Base-by-base conservation (phyloP, 2,329 filamentous ascomycete genomes). In the Domatiomyces globalis region DNA sequence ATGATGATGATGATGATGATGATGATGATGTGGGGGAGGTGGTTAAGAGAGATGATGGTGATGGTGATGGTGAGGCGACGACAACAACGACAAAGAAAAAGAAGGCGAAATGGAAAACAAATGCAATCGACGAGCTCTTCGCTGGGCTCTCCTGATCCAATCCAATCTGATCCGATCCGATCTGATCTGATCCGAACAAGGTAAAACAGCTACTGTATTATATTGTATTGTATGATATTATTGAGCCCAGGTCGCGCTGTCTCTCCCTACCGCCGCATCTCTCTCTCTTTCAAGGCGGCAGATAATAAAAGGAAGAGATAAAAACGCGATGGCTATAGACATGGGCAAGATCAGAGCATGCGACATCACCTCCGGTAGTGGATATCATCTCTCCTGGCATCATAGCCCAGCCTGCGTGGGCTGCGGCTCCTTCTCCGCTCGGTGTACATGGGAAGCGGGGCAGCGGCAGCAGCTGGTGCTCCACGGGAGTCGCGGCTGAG, bases 111-210 rank as follows among this genome's bases (percentile, higher is more conserved):
- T 76, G 71, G 39, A 71, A 71, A 5, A n/a, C n/a, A n/a, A 79
- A 88, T 63, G 83, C 78, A 43, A 84, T 90, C 51, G 85, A 88
- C 55, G 80, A 81, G 62, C 66, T 90, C 20, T 92, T 92, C 62
- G 75, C 73, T 49, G 76, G 76, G 8, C 65, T 86, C 8, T 60
- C 77, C 43, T 76, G 56, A 68, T 17, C 39, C 10, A 44, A 39
- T 15, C 15, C 12, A 15, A 10, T 15, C 33, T 39, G 9, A 9
- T 25, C 22, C 3, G 22, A 25, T 25, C 22, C 3, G 22, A 25
- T 4, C n/a, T n/a, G n/a, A n/a, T n/a, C n/a, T 3, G 22, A 25
- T 3, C 22, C 6, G 22, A 4, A 25, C 6, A 6, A 4, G 6
- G 22, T 3, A 25, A 3, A 25, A 25, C 22, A 25, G 22, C 22